Percentiles rank a stretch among this genome's conserved stretches.
Evolutionary conservation across 306 rosid genomes (phyloP).

Genomic region (Cicer pinnatifidum): DNA sequence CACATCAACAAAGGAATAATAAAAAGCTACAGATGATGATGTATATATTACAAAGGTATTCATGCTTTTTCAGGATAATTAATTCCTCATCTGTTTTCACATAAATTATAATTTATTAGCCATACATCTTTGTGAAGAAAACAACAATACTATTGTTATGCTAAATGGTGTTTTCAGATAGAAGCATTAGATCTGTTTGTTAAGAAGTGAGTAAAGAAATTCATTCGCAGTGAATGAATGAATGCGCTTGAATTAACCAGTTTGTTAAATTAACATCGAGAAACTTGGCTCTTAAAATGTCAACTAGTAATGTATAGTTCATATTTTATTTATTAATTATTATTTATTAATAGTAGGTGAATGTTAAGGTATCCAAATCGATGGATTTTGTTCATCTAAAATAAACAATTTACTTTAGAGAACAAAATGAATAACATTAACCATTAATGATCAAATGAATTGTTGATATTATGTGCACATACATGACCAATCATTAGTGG

Average conservation of each 20-base stretch:
- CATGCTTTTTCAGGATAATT: not conserved
- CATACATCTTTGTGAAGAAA: slow-evolving; percentile 18
- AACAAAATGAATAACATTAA: no score
- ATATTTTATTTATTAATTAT: slow-evolving; percentile 18
- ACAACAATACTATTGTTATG: not conserved
- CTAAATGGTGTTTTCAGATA: not conserved
- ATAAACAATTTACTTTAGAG: no score
- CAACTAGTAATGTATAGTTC: not conserved
- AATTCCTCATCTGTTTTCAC: not conserved
- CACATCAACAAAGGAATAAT: slow-evolving; percentile 5
- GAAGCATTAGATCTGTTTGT: no score
- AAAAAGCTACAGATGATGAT: slow-evolving; percentile 26
- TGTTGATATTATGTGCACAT: no score
- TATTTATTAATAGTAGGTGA: no score
- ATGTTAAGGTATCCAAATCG: no score
- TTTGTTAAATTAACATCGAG: slow-evolving; percentile 35
- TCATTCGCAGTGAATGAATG: not conserved
- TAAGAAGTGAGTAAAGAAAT: not conserved
- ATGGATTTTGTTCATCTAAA: no score
- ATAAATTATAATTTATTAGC: not conserved
- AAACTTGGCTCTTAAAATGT: not conserved
- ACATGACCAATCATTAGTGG: no score
- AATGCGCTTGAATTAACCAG: slow-evolving; percentile 12
- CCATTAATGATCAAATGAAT: no score
- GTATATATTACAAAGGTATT: slow-evolving; percentile 8